Conservation (phyloP, 2,329 filamentous ascomycete genomes). For the Davidsoniella eucalypti region DNA sequence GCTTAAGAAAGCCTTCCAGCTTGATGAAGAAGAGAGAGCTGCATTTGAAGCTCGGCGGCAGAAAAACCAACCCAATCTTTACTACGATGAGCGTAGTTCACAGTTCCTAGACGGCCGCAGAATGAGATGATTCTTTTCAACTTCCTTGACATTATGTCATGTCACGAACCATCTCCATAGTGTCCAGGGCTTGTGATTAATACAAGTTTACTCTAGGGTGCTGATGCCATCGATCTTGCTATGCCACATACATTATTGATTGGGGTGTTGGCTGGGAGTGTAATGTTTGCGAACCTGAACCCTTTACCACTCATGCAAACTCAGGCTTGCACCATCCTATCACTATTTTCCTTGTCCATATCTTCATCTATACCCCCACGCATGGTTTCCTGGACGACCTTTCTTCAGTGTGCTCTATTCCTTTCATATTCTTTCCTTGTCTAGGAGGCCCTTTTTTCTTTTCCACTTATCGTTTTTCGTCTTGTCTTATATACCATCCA, state of each 20-base stretch:
- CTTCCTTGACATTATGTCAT: not conserved
- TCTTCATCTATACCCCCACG: not conserved
- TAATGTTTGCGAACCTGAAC: too few relatives aligned
- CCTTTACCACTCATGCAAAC: too few relatives aligned
- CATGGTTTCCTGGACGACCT: not conserved
- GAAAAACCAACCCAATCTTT: constrained; percentile 28
- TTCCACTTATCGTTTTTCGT: not conserved
- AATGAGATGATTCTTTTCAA: constrained; percentile 2
- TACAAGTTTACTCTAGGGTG: too few relatives aligned
- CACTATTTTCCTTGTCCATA: not conserved
- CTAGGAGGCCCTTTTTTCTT: not conserved
- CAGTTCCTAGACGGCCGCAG: constrained; percentile 38
- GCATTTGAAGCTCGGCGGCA: constrained; percentile 40
- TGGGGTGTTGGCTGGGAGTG: too few relatives aligned
- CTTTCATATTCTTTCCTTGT: not conserved
- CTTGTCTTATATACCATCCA: constrained; percentile 1
- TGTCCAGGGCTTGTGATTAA: too few relatives aligned
- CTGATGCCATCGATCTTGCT: too few relatives aligned
- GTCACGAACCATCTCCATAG: not conserved
- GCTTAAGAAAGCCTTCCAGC: constrained; percentile 50
- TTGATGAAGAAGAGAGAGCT: constrained; percentile 46
- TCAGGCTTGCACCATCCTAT: too few relatives aligned
- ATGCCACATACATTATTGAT: too few relatives aligned
- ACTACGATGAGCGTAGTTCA: constrained; percentile 34
- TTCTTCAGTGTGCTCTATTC: not conserved